These are phyloP conservation scores for Haberlea rhodopensis DNA, from an alignment of 257 asterid species.

Conservation along the genomic window DNA sequence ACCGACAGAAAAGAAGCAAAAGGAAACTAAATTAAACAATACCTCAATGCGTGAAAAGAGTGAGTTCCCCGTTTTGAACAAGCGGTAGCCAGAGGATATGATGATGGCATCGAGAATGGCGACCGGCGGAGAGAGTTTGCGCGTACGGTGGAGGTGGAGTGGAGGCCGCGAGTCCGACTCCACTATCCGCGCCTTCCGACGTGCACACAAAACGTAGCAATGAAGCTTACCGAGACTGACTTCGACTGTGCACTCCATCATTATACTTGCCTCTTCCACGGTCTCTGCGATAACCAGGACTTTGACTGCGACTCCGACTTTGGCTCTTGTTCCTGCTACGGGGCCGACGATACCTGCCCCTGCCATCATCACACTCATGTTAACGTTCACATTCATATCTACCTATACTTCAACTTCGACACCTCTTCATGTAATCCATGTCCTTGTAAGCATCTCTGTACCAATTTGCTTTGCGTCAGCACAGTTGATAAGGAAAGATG, in stretches of 20 bases:
- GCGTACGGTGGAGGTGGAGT: no score
- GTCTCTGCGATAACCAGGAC: slow-evolving; percentile 66
- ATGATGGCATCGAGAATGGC: no score
- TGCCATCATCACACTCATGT: slow-evolving; percentile 54
- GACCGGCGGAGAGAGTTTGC: no score
- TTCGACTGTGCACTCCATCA: slow-evolving; percentile 64
- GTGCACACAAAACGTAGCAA: no score
- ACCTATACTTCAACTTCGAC: slow-evolving; percentile 76
- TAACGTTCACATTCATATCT: slow-evolving; percentile 59
- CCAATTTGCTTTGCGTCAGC: slow-evolving; percentile 6
- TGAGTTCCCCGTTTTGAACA: no score
- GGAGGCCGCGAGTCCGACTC: no score
- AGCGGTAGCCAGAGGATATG: no score
- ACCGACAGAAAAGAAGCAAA: no score
- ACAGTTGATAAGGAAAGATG: background rate
- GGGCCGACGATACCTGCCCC: slow-evolving; percentile 52
- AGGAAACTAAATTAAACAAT: no score
- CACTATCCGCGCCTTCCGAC: no score
- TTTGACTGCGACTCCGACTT: slow-evolving; percentile 61
- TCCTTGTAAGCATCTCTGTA: slow-evolving; percentile 55
- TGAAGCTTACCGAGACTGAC: slow-evolving; percentile 73
- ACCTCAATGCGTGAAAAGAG: no score
- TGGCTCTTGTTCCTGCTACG: slow-evolving; percentile 51
- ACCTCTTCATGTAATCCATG: slow-evolving; percentile 66
- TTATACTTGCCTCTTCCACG: slow-evolving; percentile 77